Base-by-base conservation (phyloP, 1,284 basidiomycete species). In the Coriolopsis trogii region DNA sequence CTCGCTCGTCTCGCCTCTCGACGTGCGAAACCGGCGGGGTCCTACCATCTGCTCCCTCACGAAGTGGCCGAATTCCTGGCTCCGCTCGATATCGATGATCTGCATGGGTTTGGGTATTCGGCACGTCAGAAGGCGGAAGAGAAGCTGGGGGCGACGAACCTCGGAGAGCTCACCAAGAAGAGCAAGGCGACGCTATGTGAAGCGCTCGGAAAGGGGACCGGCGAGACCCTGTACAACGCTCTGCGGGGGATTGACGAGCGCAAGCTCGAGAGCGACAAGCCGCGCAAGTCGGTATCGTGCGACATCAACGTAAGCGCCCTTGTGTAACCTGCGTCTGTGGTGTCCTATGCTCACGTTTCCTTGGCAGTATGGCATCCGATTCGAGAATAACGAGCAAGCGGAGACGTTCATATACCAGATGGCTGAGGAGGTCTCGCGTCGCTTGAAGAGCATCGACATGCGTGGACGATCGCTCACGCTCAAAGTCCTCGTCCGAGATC, bases 1-100 rank as follows among this genome's bases (percentile, higher is more conserved):
- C 82, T 98, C 3, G 93, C 96, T 1, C 89, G 94, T 6, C 79
- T 99, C 1, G 96, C 96, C 0, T 97, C 95, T 0, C 84, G 91
- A 5, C 80, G 78, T 9, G 96, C 97, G 4, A 99, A 99, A 67
- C 97, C 96, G 0, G 91, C 87, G 0, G 86, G 87, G 2, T 85
- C 89, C 0, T 93, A 81, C 65, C 93, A 94, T 58, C 82, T 98
- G 4, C 62, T 76, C 0, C 72, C 70, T 1, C 73, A 75, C 5
- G 79, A 84, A 28, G 75, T 88, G 2, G 70, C 75, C 0, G 73
- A 71, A 0, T 78, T 93, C 41, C 74, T 98, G 2, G 80, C 82
- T 1, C 82, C 85, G 0, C 79, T 98, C n/a, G 83, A 90, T 54
- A 90, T 99, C 30, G 80, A 87, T 41, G 87, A 95, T 55, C 72